Evolutionary conservation across 257 asterid species (phyloP).

Genomic region (Leptodermis oblonga): DNA sequence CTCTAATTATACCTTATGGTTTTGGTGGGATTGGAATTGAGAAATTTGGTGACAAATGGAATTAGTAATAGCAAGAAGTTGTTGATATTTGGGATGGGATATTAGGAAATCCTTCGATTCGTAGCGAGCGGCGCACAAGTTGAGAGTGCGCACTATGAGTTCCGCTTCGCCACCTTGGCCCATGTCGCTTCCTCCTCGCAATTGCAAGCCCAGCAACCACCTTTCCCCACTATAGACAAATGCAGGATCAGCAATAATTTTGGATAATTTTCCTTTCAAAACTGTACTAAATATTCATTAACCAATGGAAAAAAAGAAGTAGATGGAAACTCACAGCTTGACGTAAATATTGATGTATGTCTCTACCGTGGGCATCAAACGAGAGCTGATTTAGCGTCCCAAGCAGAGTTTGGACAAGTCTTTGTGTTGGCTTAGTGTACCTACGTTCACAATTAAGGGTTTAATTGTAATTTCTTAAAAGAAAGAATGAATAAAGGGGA

Average conservation of each 20-base stretch:
- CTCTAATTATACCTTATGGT: conserved; percentile 35
- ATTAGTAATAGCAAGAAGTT: conserved; percentile 32
- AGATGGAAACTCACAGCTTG: conserved; percentile 53
- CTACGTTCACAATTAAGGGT: conserved; percentile 20
- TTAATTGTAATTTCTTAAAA: not conserved
- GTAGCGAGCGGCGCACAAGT: conserved; percentile 15
- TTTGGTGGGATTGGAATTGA: conserved; percentile 28
- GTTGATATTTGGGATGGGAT: conserved; percentile 44
- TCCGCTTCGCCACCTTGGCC: conserved; percentile 46
- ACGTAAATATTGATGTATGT: conserved; percentile 42
- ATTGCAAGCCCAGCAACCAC: conserved; percentile 56
- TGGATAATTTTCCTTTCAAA: too few species aligned
- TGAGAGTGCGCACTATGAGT: conserved; percentile 45
- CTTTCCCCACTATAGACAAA: conserved; percentile 54
- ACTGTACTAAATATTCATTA: not conserved
- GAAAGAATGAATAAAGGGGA: too few species aligned
- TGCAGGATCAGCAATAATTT: not conserved
- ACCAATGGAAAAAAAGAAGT: not conserved
- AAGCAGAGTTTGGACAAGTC: conserved; percentile 35
- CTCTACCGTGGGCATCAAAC: conserved; percentile 54
- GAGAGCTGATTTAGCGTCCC: conserved; percentile 60
- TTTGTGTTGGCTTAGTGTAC: conserved; percentile 35
- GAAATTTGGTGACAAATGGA: conserved; percentile 41
- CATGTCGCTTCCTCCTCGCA: conserved; percentile 20
- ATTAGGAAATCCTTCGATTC: conserved; percentile 23